Percentiles rank a stretch among this genome's conserved stretches.
Conservation (phyloP, 2,329 filamentous ascomycete species). For the Metarhizium rileyi region DNA sequence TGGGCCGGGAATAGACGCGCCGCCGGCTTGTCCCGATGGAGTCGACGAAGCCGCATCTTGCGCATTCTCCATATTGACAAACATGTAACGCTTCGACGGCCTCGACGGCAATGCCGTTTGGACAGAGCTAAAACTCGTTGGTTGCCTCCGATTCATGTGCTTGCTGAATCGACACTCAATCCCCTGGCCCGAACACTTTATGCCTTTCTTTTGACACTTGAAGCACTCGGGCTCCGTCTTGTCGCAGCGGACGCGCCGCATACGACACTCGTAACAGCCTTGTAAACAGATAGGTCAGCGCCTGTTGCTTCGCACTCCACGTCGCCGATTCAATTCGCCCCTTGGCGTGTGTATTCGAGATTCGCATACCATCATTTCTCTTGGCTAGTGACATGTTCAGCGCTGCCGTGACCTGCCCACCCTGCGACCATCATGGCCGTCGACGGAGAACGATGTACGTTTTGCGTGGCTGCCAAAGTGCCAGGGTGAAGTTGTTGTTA, state of each 20-base stretch:
- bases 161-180: conserved; percentile 26
- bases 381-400: conserved; percentile 17
- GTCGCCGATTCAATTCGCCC: not conserved
- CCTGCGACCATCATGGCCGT: not conserved
- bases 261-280: conserved; percentile 30
- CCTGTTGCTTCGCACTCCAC: not conserved
- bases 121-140: not conserved
- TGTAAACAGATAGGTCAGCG: not conserved
- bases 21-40: not conserved
- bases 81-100: not conserved
- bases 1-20: not conserved
- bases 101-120: not conserved
- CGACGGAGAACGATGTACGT: not conserved
- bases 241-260: conserved; percentile 29
- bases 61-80: not conserved
- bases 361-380: conserved; percentile 15
- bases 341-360: not conserved
- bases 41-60: not conserved
- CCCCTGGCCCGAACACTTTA: conserved; percentile 28
- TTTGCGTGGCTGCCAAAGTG: not conserved
- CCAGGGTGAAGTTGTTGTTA: not conserved
- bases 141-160: conserved; percentile 13
- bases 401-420: not conserved
- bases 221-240: conserved; percentile 26
- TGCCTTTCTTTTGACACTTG: conserved; percentile 29